phyloP scores from a whole-genome alignment of 371 early-diverging fungal species.

The Syncephalastrum monosporum region DNA sequence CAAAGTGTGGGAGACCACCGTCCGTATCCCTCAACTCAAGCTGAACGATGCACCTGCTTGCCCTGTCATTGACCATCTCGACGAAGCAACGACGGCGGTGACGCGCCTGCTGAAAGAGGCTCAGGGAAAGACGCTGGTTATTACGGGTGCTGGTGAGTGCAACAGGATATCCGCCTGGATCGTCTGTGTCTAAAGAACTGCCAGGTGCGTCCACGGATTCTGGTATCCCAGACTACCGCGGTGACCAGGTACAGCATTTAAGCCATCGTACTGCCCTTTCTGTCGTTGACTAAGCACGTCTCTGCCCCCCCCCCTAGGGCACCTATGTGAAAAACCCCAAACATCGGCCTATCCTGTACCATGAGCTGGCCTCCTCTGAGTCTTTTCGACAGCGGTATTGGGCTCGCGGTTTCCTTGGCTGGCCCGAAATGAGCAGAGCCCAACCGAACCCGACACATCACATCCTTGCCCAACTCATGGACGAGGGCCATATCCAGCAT shows the following conservation, averaged over 20 bases:
- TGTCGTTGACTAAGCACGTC: neutral
- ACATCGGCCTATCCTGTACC: constrained; percentile 80
- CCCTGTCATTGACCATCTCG: constrained; percentile 22
- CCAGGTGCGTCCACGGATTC: constrained; percentile 77
- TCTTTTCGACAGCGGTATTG: constrained; percentile 82
- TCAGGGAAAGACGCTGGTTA: constrained; percentile 41
- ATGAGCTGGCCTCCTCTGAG: constrained; percentile 66
- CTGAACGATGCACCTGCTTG: constrained; percentile 11
- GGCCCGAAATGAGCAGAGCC: constrained; percentile 64
- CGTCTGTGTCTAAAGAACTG: neutral
- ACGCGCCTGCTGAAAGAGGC: constrained; percentile 41
- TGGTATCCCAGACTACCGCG: constrained; percentile 90
- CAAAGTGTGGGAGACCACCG: constrained; percentile 32
- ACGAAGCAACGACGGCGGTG: constrained; percentile 32
- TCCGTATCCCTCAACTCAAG: constrained; percentile 39
- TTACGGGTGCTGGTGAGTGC: constrained; percentile 54
- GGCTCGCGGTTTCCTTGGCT: constrained; percentile 90
- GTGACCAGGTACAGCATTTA: constrained; percentile 49
- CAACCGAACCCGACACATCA: constrained; percentile 75
- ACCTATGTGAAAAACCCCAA: constrained; percentile 78
- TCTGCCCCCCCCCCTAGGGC: constrained; percentile 33
- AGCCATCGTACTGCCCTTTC: no score
- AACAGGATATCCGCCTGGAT: neutral
- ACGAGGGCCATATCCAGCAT: constrained; percentile 34
- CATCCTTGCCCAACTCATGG: constrained; percentile 55